A percentile compares a stretch with the other conserved stretches of the same genome.
These are phyloP conservation scores for Phytopythium oedochilum DNA, from an alignment of 352 stramenopile species.

Conservation along the genomic window DNA sequence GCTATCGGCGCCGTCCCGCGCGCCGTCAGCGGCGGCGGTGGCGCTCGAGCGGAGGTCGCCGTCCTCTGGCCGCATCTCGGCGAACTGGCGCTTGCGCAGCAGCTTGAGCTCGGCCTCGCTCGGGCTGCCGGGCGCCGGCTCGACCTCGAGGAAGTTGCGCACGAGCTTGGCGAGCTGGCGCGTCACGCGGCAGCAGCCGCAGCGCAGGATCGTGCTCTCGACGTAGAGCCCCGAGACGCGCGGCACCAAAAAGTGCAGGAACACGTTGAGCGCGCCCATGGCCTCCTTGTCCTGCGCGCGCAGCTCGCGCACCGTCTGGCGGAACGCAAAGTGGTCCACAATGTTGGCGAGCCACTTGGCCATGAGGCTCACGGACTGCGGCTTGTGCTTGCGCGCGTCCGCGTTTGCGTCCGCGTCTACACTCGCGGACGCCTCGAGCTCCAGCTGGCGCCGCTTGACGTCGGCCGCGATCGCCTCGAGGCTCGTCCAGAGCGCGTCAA, in stretches of 20 bases:
- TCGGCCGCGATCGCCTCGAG: constrained; percentile 51
- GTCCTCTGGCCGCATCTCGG: constrained; percentile 47
- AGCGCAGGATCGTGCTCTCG: constrained; percentile 50
- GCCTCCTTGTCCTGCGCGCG: constrained; percentile 64
- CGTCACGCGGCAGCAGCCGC: constrained; percentile 42
- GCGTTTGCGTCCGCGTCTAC: no score
- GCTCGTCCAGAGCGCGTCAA: constrained; percentile 60
- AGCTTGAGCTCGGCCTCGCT: constrained; percentile 15
- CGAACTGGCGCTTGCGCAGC: constrained; percentile 48
- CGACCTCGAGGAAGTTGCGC: constrained; percentile 62
- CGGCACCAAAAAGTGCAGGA: constrained; percentile 64
- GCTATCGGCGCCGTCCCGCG: constrained; percentile 2
- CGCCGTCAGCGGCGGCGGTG: constrained; percentile 9
- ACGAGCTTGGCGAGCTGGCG: constrained; percentile 54
- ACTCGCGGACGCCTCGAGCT: constrained; percentile 1
- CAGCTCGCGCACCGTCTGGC: constrained; percentile 44
- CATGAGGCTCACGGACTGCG: constrained; percentile 34
- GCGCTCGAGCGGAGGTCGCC: constrained; percentile 5
- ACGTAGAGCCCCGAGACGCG: constrained; percentile 56
- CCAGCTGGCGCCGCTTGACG: constrained; percentile 31
- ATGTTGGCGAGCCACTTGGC: constrained; percentile 74
- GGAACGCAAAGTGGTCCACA: constrained; percentile 75
- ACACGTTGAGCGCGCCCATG: constrained; percentile 69
- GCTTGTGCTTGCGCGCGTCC: not conserved
- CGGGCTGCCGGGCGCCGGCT: constrained; percentile 6